Evolutionary conservation across 2,329 filamentous ascomycete species (phyloP), one percentile per base, ranked within the genome.

Genomic region (Shiraia sp.): DNA sequence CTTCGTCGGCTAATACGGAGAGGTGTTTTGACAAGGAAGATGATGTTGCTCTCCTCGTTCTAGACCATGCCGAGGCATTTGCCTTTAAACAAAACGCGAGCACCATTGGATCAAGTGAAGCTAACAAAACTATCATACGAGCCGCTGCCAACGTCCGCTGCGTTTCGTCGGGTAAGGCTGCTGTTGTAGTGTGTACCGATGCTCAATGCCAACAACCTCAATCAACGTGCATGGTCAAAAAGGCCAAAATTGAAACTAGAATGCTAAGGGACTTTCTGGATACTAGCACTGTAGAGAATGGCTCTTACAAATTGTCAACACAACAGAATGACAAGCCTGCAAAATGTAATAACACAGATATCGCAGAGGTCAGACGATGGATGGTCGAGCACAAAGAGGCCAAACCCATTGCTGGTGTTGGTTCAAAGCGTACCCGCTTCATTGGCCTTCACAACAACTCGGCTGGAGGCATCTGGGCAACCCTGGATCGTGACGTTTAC

Each of bases 21-120:
- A 49, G 51, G 7, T 57, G 58, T 35, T 47, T 61, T 23, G 55
- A 54, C 14, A 63, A 61, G 22, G 61, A 70, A 30, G 64, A 72
- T 19, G 63, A 72, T 19, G 63, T 67, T 32, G 72, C 73, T 30
- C 49, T 73, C 34, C 55, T 77, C 10, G 60, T 76, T n/a, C 66
- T 77, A 6, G 77, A 79, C 46, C 68, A 78, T 38, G 56, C 72
- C 1, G 70, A 75, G 32, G 60, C 69, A 3, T 79, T 76, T 48
- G 70, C 72, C 7, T 58, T 72, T 36, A 71, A 70, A 36, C 72
- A 75, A 37, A 76, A 72, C 48, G 62, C 68, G 8, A 68, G 70
- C 36, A 75, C 74, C 3, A 59, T 78, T 23, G 66, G 69, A 32
- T 69, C 75, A 9, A 59, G 49, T 19, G 68, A 72, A 49, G 65